Evolutionary conservation across 257 asterid species (phyloP), one percentile per base, ranked within the genome.

Genomic region (Ajuga chamaepitys): DNA sequence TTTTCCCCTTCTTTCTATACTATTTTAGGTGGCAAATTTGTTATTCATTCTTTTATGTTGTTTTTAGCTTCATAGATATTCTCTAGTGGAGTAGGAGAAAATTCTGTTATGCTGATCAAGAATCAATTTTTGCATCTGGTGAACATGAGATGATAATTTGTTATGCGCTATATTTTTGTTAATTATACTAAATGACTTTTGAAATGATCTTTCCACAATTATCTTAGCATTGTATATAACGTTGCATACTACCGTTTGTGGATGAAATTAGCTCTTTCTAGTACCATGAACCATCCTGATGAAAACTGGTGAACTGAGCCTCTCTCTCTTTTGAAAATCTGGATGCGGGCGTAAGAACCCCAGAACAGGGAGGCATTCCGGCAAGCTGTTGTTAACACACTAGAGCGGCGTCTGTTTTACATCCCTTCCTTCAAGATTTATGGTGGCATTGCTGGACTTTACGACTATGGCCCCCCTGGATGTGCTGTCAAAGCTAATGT

Each of bases 391-490:
- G 82, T 74, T 18, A 87, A 87, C 70, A 83, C 95, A 16, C 89
- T 89, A 13, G 95, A 85, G 20, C 88, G 91, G 50, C 93, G 95
- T 12, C 56, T 85, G 10, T 89, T 89, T 53, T 89, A 81, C 75
- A 87, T 80, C 64, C 95, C 97, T 2, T 83, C 95, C 5, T 89
- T 85, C 76, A 87, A 78, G 40, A 89, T 87, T 66, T 87, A 89
- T 41, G 71, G 95, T 2, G 95, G 97, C 4, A 89, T 89, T 9
- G 91, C 95, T 42, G 97, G 95, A 1, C 84, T 87, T 10, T 87
- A 85, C 30, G 97, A 89, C 35, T 89, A 83, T 54, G 97, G 97
- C 5, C 97, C 97, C 0, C 97, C 97, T 25, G 97, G 95, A 7
- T 85, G 91, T 51, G 83, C 95, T 66, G 84, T 89, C 45, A 89